Evolutionary conservation across 768 basidiomycete genomes (phyloP).

Genomic region (Kwoniella botswanensis): DNA sequence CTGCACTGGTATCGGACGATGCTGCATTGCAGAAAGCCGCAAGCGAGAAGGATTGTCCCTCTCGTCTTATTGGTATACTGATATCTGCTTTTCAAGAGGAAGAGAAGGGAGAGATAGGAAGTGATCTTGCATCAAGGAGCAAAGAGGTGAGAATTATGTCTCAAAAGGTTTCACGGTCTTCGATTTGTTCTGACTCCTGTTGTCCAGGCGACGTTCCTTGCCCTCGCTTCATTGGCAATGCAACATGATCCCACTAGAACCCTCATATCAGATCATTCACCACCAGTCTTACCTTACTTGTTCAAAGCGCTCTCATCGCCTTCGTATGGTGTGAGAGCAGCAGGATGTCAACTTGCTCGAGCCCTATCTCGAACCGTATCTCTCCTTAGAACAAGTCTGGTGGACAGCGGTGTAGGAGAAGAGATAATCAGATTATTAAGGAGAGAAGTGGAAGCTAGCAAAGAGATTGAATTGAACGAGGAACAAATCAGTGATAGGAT

Average conservation of each 20-base stretch:
- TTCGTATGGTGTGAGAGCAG: slow-evolving; percentile 77
- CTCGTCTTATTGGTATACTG: slow-evolving; percentile 60
- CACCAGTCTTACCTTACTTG: slow-evolving; percentile 66
- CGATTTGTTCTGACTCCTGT: not conserved
- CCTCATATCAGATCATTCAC: slow-evolving; percentile 66
- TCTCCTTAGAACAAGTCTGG: slow-evolving; percentile 79
- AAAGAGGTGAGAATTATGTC: slow-evolving; percentile 33
- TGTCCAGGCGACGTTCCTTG: slow-evolving; percentile 72
- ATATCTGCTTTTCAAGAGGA: slow-evolving; percentile 52
- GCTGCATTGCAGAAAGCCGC: slow-evolving; percentile 70
- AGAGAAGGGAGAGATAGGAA: slow-evolving; percentile 39
- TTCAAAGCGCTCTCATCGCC: slow-evolving; percentile 66
- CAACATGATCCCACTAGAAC: slow-evolving; percentile 75
- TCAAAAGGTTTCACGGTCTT: not conserved
- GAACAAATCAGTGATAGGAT: slow-evolving; percentile 65
- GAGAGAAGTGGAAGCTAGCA: slow-evolving; percentile 41
- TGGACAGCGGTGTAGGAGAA: slow-evolving; percentile 79
- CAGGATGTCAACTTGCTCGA: slow-evolving; percentile 82
- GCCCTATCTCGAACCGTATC: slow-evolving; percentile 78
- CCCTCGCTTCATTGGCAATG: slow-evolving; percentile 73
- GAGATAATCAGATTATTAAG: slow-evolving; percentile 69
- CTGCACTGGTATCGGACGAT: slow-evolving; percentile 73
- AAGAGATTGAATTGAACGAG: slow-evolving; percentile 13
- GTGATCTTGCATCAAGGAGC: slow-evolving; percentile 37
- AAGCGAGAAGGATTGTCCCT: slow-evolving; percentile 71